Evolutionary conservation across 352 stramenopile species (phyloP).

Genomic region (Blastocystis sp.): DNA sequence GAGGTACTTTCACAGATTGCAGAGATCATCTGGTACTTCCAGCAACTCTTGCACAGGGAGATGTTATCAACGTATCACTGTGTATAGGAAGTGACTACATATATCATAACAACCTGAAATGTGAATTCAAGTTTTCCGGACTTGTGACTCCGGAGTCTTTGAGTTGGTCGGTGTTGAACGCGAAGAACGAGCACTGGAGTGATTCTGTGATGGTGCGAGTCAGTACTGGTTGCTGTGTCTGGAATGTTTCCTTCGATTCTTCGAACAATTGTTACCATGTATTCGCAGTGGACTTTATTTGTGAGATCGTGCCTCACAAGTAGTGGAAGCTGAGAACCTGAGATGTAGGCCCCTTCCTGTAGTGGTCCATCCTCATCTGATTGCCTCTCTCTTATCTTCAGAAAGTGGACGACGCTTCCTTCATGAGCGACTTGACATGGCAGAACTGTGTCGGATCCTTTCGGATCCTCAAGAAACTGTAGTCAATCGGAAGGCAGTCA

Average conservation of each 20-base stretch:
- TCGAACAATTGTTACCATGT: background rate
- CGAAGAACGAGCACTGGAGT: background rate
- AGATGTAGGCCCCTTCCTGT: background rate
- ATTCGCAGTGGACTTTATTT: background rate
- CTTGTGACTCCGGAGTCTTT: background rate
- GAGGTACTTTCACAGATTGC: background rate
- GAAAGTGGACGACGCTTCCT: background rate
- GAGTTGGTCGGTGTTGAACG: background rate
- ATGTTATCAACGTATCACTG: background rate
- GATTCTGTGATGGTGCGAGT: background rate
- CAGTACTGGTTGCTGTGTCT: slow-evolving; percentile 1
- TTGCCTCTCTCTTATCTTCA: background rate
- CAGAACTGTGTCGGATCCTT: background rate
- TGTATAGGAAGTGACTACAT: background rate
- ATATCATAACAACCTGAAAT: background rate
- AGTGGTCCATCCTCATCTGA: slow-evolving; percentile 22
- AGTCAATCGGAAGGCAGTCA: background rate
- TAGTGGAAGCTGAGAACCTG: background rate
- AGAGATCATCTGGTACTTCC: background rate
- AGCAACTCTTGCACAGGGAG: background rate
- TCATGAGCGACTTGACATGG: background rate
- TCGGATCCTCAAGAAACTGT: background rate
- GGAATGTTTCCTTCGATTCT: background rate
- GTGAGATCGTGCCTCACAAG: slow-evolving; percentile 32
- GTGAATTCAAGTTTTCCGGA: background rate